Evolutionary conservation across 108 stramenopile genomes (phyloP), one percentile per base, ranked within the genome.

Genomic region (Discostella stelligeroides): DNA sequence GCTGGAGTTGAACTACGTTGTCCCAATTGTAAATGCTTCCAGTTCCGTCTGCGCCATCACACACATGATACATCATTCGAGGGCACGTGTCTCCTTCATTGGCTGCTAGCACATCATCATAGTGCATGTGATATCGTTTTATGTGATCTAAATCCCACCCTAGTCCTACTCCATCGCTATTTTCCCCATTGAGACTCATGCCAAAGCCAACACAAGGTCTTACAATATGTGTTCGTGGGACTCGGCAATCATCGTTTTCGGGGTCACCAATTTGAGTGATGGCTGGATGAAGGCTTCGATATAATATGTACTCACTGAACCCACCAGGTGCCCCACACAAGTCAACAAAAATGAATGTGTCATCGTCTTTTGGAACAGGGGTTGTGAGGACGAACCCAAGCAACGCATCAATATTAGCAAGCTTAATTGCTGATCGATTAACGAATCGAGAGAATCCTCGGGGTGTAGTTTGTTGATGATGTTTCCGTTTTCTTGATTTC

Each of bases 261-360:
- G 34, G n/a, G 24, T 28, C 34, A 57, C 21, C 11, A 46, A 4
- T 9, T 29, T 18, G 17, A 42, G 15, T 62, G 13, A 23, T 17
- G 7, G 73, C 47, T 24, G 68, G 68, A 64, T 68, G 56, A n/a
- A 43, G n/a, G 60, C 54, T 60, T 37, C 90, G 78, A 68, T 81
- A 81, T 72, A 92, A 66, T n/a, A 96, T 50, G 57, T 96, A 96
- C 55, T 96, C 92, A 71, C 88, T 90, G 43, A 91, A 96, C 13
- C 95, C 95, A 34, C 95, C 95, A 0, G 95, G 95, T 5, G 92
- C 92, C 2, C 89, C 95, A 66, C 92, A 93, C 20, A 96, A 60
- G 75, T 96, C 95, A 2, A 87, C 92, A 86, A 93, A 96, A 13
- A 78, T 50, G 76, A 92, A 89, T 23, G 49, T 45, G 28, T 61